Evolutionary conservation across 495 filamentous ascomycete species (phyloP), one percentile per base, ranked within the genome.

Genomic region (Tuber indicum): DNA sequence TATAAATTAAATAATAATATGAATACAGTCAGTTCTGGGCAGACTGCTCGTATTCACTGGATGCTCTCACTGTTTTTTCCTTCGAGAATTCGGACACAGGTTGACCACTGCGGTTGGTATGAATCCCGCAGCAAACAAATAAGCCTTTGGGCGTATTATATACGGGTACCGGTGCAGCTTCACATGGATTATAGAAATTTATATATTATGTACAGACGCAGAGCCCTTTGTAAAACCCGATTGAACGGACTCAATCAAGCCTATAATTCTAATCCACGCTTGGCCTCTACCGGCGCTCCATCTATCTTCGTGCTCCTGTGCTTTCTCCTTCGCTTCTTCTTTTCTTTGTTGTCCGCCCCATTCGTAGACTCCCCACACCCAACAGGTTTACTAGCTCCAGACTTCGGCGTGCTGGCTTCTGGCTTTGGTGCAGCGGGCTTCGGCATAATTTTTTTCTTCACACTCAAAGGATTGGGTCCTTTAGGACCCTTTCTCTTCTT

Each of bases 391-490:
- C 79, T 76, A 70, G 84, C 83, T 70, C n/a, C 71, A 73, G 70
- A 7, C n/a, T 43, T 42, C 75, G 46, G 46, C n/a, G 58, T 75
- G 39, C 58, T 81, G 41, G 12, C 52, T 75, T 79, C 71, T 39
- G 36, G 42, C 32, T 73, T 76, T 43, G 23, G 66, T 70, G 76
- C 75, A 39, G 36, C 73, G 44, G 78, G 79, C 58, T 84, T 91
- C 58, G 58, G 26, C 26, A 19, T 17, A 8, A 12, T 16, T 66
- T 66, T 66, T 86, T 92, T 99, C 87, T 93, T 96, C 79, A 97
- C 86, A 76, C 93, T 91, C 78, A 98, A 86, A 16, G 96, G 96
- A 86, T 99, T 99, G 14, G 95, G 94, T 12, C 87, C 91, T 84
- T 95, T 98, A 0, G 86, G 87, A 32, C 94, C 94, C 77, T 89